Conservation (phyloP, 1,284 basidiomycete species). For the Rhizoctonia solani region DNA sequence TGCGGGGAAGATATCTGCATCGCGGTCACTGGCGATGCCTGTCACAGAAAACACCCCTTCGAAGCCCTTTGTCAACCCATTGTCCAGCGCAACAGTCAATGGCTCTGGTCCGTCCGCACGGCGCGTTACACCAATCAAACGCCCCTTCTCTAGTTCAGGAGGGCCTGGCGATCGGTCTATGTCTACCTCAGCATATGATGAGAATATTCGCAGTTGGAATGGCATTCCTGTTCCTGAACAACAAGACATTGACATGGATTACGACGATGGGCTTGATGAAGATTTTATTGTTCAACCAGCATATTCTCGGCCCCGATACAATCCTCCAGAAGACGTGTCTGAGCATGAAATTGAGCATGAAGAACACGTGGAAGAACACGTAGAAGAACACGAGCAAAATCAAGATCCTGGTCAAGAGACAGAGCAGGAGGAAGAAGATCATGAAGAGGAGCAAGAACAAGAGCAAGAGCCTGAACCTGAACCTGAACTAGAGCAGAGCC, state of each 20-base stretch:
- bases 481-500: slow-evolving; percentile 1
- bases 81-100: slow-evolving; percentile 10
- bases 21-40: background rate
- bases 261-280: slow-evolving; percentile 27
- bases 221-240: slow-evolving; percentile 22
- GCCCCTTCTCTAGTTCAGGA: slow-evolving; percentile 20
- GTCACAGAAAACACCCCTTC: slow-evolving; percentile 2
- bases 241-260: slow-evolving; percentile 18
- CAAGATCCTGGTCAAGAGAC: background rate
- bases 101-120: background rate
- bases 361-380: background rate
- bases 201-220: background rate
- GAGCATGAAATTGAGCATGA: slow-evolving; percentile 13
- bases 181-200: background rate
- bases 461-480: slow-evolving; percentile 22
- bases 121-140: slow-evolving; percentile 24
- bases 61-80: slow-evolving; percentile 21
- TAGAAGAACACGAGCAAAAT: slow-evolving; percentile 11
- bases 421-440: slow-evolving; percentile 5
- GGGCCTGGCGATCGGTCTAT: slow-evolving; percentile 24
- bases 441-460: slow-evolving; percentile 21
- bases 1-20: background rate
- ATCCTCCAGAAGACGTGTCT: slow-evolving; percentile 12
- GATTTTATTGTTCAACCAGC: slow-evolving; percentile 27
- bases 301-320: slow-evolving; percentile 13